Evolutionary conservation across 2,329 filamentous ascomycete genomes (phyloP).

Genomic region (Venturia nashicola): DNA sequence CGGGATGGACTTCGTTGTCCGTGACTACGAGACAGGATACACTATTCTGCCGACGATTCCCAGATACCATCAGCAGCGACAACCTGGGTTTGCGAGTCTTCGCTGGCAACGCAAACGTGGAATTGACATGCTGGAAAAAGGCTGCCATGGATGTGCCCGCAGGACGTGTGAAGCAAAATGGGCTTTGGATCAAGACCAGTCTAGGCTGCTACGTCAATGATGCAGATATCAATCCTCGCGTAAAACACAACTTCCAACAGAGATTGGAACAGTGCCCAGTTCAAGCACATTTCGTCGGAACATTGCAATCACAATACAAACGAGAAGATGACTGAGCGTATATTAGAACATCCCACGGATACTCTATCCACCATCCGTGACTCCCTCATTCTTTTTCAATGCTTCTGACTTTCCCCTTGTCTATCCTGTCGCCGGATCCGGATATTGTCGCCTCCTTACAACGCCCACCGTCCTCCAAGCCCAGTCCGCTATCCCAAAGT

Average conservation of each 20-base stretch:
- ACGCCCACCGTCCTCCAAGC: too few relatives aligned
- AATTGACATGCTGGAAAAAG: not conserved
- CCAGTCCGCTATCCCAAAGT: too few relatives aligned
- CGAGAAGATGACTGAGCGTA: not conserved
- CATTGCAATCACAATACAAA: not conserved
- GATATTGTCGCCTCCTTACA: not conserved
- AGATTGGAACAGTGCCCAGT: not conserved
- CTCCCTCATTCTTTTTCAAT: not conserved
- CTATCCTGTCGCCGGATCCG: not conserved
- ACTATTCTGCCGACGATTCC: not conserved
- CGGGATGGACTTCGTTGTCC: not conserved
- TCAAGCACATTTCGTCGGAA: not conserved
- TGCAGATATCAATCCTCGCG: not conserved
- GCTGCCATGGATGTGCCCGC: not conserved
- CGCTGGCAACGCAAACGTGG: not conserved
- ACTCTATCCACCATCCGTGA: not conserved
- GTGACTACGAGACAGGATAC: not conserved
- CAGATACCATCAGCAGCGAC: slow-evolving; percentile 4
- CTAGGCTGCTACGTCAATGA: slow-evolving; percentile 4
- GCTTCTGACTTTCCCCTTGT: not conserved
- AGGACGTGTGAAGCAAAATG: not conserved
- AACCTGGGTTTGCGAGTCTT: not conserved
- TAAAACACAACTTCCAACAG: not conserved
- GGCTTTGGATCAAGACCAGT: not conserved
- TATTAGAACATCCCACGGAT: not conserved